Evolutionary conservation across 352 stramenopile species (phyloP), one percentile per base, ranked within the genome.

Genomic region (Phytophthora aleatoria): DNA sequence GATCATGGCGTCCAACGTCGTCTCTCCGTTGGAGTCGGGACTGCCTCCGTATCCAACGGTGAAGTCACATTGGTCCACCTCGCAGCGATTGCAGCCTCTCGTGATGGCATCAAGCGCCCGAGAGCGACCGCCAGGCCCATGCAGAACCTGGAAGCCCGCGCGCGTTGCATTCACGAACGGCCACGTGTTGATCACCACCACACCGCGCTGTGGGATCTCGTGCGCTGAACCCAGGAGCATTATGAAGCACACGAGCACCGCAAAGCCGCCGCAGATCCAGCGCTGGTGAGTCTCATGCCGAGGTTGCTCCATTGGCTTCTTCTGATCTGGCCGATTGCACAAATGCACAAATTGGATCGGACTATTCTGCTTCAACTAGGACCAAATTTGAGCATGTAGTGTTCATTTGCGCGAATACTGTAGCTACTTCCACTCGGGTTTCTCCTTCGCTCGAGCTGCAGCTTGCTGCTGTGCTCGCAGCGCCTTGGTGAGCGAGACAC

Each of bases 1-100:
- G 56, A 97, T 94, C 89, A 97, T 97, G 5, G 91, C 89, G 54
- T 97, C 91, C 11, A 97, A 78, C 20, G 89, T 97, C 10, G 91
- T 96, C 61, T 96, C 87, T 4, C 90, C 91, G n/a, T 58, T 79
- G 2, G 80, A 83, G 58, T 97, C 90, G 0, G 91, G 90, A 48
- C 90, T 95, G 7, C 89, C 89, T 15, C 91, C 91, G 57, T 89
- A 97, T 1, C 91, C 91, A 51, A 97, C 90, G 0, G 87, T 96
- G 49, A 88, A 91, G 61, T 96, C 90, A 65, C 89, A 97, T 71
- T 96, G 90, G 45, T 95, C 82, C 27, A 90, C 61, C 61, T 95
- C 87, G 52, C 87, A 95, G 31, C 73, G 81, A 31, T 92, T 86
- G 77, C 87, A 94, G 33, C 87, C 87, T 6, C 57, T 64, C 1